A percentile compares a stretch with the other conserved stretches of the same genome.
Conservation (phyloP, 1,139 yeast species). For the Hyphopichia buzzinii region DNA sequence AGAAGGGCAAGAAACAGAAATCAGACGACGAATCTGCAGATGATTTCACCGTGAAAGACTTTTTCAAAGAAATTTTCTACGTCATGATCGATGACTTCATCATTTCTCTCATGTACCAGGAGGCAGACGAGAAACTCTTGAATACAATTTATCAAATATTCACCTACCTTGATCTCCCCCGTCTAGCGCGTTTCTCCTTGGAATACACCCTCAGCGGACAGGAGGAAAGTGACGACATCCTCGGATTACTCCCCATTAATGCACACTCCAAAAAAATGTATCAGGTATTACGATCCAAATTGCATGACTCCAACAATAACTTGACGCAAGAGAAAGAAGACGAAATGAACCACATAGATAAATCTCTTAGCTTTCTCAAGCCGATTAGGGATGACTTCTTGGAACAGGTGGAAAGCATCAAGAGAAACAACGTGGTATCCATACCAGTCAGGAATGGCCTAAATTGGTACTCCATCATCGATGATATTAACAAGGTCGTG, state of each 20-base stretch:
- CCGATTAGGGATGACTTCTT: constrained; percentile 31
- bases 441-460: constrained; percentile 7
- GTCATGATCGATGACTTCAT: constrained; percentile 54
- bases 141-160: constrained; percentile 50
- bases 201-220: constrained; percentile 59
- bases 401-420: constrained; percentile 15
- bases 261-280: constrained; percentile 9
- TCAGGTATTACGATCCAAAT: constrained; percentile 4
- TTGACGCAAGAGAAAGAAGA: neutral
- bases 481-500: constrained; percentile 25
- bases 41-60: constrained; percentile 17
- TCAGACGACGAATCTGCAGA: constrained; percentile 6
- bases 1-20: constrained; percentile 4
- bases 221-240: constrained; percentile 44
- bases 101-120: constrained; percentile 56
- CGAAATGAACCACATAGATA: constrained; percentile 6
- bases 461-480: constrained; percentile 27
- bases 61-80: constrained; percentile 27
- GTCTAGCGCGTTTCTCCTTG: constrained; percentile 59
- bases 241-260: constrained; percentile 35
- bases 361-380: constrained; percentile 24
- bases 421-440: constrained; percentile 7
- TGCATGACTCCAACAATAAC: neutral
- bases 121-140: constrained; percentile 58
- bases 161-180: constrained; percentile 41